Percentiles rank a stretch among this genome's conserved stretches.
These are phyloP conservation scores for Epichloe uncinata DNA, from an alignment of 2,329 filamentous ascomycete species.

Conservation along the genomic window DNA sequence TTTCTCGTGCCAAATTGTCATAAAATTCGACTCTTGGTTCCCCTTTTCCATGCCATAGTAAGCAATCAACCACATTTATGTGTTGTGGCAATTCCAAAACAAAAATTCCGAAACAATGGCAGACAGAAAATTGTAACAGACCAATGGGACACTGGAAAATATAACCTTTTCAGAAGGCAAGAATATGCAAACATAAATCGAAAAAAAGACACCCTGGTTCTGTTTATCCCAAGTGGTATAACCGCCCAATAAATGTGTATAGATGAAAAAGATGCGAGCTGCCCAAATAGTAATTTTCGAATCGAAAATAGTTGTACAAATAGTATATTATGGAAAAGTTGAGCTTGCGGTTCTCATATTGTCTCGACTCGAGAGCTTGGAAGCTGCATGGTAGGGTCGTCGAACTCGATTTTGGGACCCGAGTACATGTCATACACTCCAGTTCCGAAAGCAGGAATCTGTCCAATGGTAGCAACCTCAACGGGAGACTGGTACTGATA, in stretches of 20 bases:
- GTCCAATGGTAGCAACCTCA: constrained; percentile 41
- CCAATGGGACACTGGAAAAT: too few relatives aligned
- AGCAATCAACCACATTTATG: background rate
- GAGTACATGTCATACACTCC: constrained; percentile 40
- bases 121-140: too few relatives aligned
- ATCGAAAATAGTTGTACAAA: background rate
- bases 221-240: constrained; percentile 19
- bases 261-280: constrained; percentile 3
- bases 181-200: background rate
- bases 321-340: background rate
- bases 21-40: background rate
- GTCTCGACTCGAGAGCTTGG: constrained; percentile 45
- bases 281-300: background rate
- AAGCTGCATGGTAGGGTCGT: constrained; percentile 44
- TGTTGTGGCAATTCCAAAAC: too few relatives aligned
- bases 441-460: constrained; percentile 35
- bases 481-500: constrained; percentile 45
- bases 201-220: constrained; percentile 11
- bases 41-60: background rate
- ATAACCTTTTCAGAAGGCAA: background rate
- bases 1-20: background rate
- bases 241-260: constrained; percentile 10
- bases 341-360: constrained; percentile 18
- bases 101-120: too few relatives aligned
- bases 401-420: constrained; percentile 41